Conservation (phyloP, 371 early-diverging fungal genomes). For the Cokeromyces recurvatus region DNA sequence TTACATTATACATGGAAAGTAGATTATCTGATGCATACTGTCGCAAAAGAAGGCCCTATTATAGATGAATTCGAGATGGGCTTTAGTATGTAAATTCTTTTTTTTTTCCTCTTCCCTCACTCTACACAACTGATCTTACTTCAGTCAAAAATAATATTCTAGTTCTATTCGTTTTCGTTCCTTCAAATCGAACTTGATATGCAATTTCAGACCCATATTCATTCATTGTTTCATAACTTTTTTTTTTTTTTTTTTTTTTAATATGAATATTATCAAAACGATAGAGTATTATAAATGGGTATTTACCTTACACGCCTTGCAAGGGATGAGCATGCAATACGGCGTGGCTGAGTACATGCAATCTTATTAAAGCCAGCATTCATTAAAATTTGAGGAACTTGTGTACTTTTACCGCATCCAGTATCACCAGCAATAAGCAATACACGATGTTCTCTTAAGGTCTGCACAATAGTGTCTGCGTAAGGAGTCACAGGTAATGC, state of each 20-base stretch:
- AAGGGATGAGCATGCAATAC: slow-evolving; percentile 89
- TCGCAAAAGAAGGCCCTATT: slow-evolving; percentile 51
- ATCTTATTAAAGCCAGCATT: slow-evolving; percentile 70
- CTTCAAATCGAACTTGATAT: slow-evolving; percentile 70
- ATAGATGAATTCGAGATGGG: background rate
- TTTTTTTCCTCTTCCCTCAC: background rate
- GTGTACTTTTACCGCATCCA: slow-evolving; percentile 80
- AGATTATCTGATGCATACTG: slow-evolving; percentile 57
- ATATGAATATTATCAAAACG: no score
- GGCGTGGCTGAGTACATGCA: slow-evolving; percentile 91
- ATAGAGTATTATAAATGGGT: no score
- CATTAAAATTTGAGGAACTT: slow-evolving; percentile 75
- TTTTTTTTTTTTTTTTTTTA: no score
- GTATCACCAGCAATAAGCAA: slow-evolving; percentile 74
- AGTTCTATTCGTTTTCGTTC: slow-evolving; percentile 55
- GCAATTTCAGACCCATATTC: slow-evolving; percentile 66
- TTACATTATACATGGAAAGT: slow-evolving; percentile 55
- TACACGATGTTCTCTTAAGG: slow-evolving; percentile 49
- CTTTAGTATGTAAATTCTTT: background rate
- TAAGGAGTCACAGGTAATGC: slow-evolving; percentile 58
- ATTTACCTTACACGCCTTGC: slow-evolving; percentile 68
- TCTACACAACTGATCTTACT: no score
- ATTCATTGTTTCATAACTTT: slow-evolving; percentile 57
- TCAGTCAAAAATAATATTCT: slow-evolving; percentile 64
- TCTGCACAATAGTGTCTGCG: slow-evolving; percentile 55